These are phyloP conservation scores for Auricularia auricula-judae DNA, from an alignment of 768 basidiomycete species.

Conservation along the genomic window DNA sequence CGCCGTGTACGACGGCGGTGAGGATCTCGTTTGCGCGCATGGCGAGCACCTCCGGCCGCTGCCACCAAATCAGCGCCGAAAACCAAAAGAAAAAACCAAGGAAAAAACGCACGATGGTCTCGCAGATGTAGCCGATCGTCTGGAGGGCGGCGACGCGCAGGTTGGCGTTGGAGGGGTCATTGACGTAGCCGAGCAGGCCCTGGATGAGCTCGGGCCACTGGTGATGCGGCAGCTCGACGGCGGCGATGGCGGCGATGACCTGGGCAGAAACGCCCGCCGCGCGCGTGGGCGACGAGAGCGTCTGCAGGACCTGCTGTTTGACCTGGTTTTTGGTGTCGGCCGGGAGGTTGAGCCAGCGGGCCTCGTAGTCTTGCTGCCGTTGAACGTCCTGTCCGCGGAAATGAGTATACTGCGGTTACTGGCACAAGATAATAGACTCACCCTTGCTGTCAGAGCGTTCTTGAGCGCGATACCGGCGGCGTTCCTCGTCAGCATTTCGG, in stretches of 20 bases:
- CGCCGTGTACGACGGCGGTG: conserved; percentile 96
- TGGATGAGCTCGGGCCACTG: conserved; percentile 91
- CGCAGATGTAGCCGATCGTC: conserved; percentile 95
- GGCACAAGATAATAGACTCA: conserved; percentile 30
- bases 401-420: conserved; percentile 5
- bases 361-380: conserved; percentile 65
- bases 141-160: conserved; percentile 82
- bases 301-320: conserved; percentile 77
- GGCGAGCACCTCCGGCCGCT: conserved; percentile 91
- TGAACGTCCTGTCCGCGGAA: conserved; percentile 47
- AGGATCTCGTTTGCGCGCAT: conserved; percentile 92
- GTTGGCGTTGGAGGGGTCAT: conserved; percentile 57
- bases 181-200: conserved; percentile 77
- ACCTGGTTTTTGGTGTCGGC: conserved; percentile 61
- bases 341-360: conserved; percentile 73
- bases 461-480: conserved; percentile 97
- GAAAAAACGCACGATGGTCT: conserved; percentile 67
- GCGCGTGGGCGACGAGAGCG: conserved; percentile 64
- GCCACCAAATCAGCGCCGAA: background rate
- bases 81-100: background rate
- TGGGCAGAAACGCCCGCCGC: conserved; percentile 86
- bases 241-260: conserved; percentile 88
- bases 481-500: conserved; percentile 67
- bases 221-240: conserved; percentile 78
- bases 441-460: conserved; percentile 84